Percentiles rank a stretch among this genome's conserved stretches.
phyloP scores from a whole-genome alignment of 2,329 filamentous ascomycete genomes.

The Xenoacremonium recifei region DNA sequence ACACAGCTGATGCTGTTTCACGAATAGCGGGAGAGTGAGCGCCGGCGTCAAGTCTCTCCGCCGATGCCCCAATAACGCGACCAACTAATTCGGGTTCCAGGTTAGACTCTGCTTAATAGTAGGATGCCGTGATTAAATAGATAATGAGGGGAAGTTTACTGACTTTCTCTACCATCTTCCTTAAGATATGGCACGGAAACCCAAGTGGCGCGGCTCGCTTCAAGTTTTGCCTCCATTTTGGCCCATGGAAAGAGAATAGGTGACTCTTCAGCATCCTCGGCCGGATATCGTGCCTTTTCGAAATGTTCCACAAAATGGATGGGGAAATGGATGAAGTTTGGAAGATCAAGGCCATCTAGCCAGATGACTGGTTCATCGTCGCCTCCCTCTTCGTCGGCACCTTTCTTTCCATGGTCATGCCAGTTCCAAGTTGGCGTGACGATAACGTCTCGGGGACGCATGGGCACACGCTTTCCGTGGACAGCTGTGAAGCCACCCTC shows the following conservation, averaged over 20 bases:
- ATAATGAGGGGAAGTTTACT: constrained; percentile 3
- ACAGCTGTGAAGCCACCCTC: constrained; percentile 53
- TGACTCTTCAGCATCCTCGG: constrained; percentile 38
- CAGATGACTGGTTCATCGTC: constrained; percentile 56
- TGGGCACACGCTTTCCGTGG: constrained; percentile 49
- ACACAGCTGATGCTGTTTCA: constrained; percentile 53
- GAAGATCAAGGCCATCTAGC: constrained; percentile 56
- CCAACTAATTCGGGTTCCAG: too few species aligned
- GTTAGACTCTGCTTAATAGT: too few species aligned
- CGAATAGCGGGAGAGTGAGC: constrained; percentile 34
- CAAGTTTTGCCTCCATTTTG: constrained; percentile 42
- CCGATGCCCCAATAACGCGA: constrained; percentile 45
- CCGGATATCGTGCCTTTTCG: constrained; percentile 43
- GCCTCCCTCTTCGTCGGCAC: too few species aligned
- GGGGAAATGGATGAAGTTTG: constrained; percentile 47
- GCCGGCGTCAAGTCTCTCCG: constrained; percentile 41
- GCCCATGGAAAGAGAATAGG: constrained; percentile 50
- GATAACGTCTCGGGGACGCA: constrained; percentile 54
- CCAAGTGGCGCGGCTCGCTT: constrained; percentile 29
- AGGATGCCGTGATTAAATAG: not conserved
- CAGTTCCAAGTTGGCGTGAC: constrained; percentile 58
- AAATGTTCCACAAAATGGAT: constrained; percentile 55
- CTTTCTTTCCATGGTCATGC: constrained; percentile 59
- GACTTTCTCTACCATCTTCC: constrained; percentile 29
- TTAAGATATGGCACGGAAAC: constrained; percentile 32